phyloP scores from a whole-genome alignment of 2,329 filamentous ascomycete species.

The Penicillium corylophilum region DNA sequence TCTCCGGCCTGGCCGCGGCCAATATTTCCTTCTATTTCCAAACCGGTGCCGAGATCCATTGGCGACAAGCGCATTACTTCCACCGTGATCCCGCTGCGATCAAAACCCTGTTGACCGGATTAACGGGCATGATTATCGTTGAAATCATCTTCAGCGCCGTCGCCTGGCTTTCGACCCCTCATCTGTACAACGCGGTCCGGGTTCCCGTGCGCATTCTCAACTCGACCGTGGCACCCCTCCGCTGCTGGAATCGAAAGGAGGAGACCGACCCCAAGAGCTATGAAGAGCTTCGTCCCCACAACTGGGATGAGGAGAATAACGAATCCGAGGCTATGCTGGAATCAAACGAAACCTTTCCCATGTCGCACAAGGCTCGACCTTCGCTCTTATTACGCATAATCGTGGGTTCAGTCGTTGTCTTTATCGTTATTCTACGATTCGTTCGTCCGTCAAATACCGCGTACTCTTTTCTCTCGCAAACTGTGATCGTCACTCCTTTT shows the following conservation, averaged over 20 bases:
- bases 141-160: conserved; percentile 16
- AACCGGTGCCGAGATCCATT: conserved; percentile 29
- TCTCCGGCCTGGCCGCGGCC: conserved; percentile 22
- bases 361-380: neutral
- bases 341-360: neutral
- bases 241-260: conserved; percentile 5
- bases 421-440: conserved; percentile 11
- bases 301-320: conserved; percentile 15
- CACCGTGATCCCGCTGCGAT: conserved; percentile 23
- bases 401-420: neutral
- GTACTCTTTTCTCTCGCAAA: conserved; percentile 22
- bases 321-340: conserved; percentile 6
- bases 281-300: conserved; percentile 11
- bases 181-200: conserved; percentile 13
- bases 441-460: conserved; percentile 17
- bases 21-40: conserved; percentile 27
- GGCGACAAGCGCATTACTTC: conserved; percentile 26
- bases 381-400: conserved; percentile 7
- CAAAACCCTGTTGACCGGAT: conserved; percentile 24
- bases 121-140: conserved; percentile 21
- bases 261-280: conserved; percentile 6
- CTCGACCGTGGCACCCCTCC: neutral
- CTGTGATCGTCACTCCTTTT: conserved; percentile 21
- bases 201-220: neutral
- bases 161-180: conserved; percentile 17